Conservation (phyloP, 164 flowering plant genomes). For the Brasenia schreberi region DNA sequence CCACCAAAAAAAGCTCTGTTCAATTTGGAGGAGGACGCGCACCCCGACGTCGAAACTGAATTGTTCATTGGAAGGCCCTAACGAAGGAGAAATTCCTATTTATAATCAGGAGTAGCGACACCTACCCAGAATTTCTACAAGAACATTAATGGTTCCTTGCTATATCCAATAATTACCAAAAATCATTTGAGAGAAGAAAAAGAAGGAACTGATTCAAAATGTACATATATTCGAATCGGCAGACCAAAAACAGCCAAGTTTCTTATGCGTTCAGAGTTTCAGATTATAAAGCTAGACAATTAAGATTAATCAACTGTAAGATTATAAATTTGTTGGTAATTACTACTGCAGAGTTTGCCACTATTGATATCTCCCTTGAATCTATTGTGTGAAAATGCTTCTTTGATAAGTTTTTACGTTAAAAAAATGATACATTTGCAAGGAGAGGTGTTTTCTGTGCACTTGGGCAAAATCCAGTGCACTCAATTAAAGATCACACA, state of each 20-base stretch:
- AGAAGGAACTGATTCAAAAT: neutral
- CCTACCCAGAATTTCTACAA: neutral
- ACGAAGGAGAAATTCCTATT: conserved; percentile 2
- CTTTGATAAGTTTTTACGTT: too few relatives aligned
- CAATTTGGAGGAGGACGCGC: conserved; percentile 1
- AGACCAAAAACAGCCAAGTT: neutral
- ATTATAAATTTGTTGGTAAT: too few relatives aligned
- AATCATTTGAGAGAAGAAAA: neutral
- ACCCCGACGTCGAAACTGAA: conserved; percentile 16
- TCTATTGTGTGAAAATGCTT: too few relatives aligned
- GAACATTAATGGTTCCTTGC: neutral
- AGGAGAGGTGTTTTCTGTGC: too few relatives aligned
- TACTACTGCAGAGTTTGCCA: too few relatives aligned
- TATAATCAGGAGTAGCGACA: too few relatives aligned
- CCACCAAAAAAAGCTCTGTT: conserved; percentile 1
- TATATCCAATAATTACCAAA: neutral
- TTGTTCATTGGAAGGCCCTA: conserved; percentile 20
- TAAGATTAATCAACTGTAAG: neutral
- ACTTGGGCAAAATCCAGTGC: too few relatives aligned
- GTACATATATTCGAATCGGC: neutral
- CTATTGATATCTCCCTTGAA: too few relatives aligned
- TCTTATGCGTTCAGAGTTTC: neutral
- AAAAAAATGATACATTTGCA: too few relatives aligned
- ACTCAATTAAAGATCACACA: too few relatives aligned
- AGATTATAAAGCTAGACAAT: neutral